These are phyloP conservation scores for Penicillium sp. DNA, from an alignment of 2,329 filamentous ascomycete genomes.

Conservation along the genomic window DNA sequence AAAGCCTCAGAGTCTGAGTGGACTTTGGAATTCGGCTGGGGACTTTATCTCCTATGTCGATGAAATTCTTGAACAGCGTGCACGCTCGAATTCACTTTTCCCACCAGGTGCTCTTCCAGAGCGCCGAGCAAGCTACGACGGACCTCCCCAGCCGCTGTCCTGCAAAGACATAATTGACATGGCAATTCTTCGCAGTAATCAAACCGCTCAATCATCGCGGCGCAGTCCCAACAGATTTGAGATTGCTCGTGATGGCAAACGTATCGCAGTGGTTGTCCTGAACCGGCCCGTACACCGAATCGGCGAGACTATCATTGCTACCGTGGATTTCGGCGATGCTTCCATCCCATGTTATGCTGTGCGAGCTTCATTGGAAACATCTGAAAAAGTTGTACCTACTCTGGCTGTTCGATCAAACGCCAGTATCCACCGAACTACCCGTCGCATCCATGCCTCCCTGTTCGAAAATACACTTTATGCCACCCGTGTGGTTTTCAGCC, in stretches of 20 bases:
- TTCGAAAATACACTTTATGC: slow-evolving; percentile 84
- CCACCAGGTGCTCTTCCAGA: slow-evolving; percentile 74
- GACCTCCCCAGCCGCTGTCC: slow-evolving; percentile 54
- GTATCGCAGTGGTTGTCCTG: slow-evolving; percentile 87
- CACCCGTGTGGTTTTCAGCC: slow-evolving; percentile 73
- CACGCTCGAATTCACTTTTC: slow-evolving; percentile 54
- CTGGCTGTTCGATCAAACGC: slow-evolving; percentile 82
- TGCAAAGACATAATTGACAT: slow-evolving; percentile 87
- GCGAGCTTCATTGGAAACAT: slow-evolving; percentile 79
- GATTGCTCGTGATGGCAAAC: slow-evolving; percentile 86
- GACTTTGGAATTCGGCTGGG: slow-evolving; percentile 50
- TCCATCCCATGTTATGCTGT: slow-evolving; percentile 84
- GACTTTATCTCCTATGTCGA: slow-evolving; percentile 78
- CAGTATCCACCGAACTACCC: slow-evolving; percentile 82
- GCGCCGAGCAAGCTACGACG: slow-evolving; percentile 54
- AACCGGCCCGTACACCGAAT: slow-evolving; percentile 85
- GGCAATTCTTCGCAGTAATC: slow-evolving; percentile 80
- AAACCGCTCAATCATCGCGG: slow-evolving; percentile 63
- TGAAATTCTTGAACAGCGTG: slow-evolving; percentile 62
- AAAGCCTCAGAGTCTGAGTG: slow-evolving; percentile 42
- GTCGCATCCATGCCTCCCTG: slow-evolving; percentile 73
- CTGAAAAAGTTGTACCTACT: slow-evolving; percentile 75
- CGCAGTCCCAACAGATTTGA: slow-evolving; percentile 92
- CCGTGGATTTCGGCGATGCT: slow-evolving; percentile 77
- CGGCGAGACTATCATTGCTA: slow-evolving; percentile 81